Base-by-base conservation (phyloP, 2,329 filamentous ascomycete genomes). In the Fusarium keratoplasticum region DNA sequence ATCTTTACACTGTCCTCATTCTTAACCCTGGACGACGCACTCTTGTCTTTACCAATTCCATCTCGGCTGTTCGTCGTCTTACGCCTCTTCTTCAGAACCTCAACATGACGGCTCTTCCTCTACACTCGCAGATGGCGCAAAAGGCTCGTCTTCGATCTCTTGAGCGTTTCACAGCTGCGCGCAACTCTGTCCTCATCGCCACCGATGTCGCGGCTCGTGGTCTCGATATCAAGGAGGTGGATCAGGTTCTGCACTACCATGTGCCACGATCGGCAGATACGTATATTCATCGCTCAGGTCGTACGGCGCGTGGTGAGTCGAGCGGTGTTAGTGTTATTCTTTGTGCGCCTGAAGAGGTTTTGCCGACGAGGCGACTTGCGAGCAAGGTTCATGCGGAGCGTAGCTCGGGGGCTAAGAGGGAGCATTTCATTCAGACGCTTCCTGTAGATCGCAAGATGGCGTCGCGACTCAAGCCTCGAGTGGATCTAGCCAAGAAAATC, bases 101-200 rank as follows among this genome's bases (percentile, higher is more conserved):
- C 60, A 90, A 92, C 71, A 87, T 98, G 10, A 91, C 92, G 3
- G 93, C 92, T 1, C 86, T 94, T 13, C 91, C 94, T 0, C 86
- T 99, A 1, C 96, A 99, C 83, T 98, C 95, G 0, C 93, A 95
- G 73, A 98, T 99, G 96, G 89, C 92, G 1, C 96, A 99, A 83
- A 98, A 98, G 82, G 95, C 96, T 4, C 95, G 96, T 52, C 87
- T 98, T n/a, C 92, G 96, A 42, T 96, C 95, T 2, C 89, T 99
- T 3, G 96, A 99, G 81, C 93, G 94, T 44, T 98, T 99, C 84
- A 92, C 93, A 1, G 89, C 89, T 4, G 86, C 90, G 1, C 85
- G 88, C n/a, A 86, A 89, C 55, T 84, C 86, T 33, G 93, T 98
- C 54, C 89, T 98, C 4, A 89, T 99, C 20, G 95, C 96, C 5